Percentiles rank a stretch among this genome's conserved stretches.
Conservation (phyloP, 306 rosid species). For the Quillaja saponaria region DNA sequence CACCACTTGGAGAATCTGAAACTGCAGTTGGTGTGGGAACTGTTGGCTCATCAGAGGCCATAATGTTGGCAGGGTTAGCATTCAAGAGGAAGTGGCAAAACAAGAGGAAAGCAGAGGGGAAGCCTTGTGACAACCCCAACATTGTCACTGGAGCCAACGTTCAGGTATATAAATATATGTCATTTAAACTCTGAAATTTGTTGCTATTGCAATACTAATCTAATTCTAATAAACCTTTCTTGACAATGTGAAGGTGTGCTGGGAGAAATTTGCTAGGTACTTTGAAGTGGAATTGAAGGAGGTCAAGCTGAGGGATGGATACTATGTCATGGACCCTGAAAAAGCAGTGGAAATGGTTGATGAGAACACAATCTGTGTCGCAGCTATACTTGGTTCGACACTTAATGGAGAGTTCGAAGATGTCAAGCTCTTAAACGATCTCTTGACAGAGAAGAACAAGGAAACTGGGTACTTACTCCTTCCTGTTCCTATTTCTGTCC, state of each 20-base stretch:
- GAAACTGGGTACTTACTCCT: slow-evolving; percentile 67
- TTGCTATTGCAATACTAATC: too few species aligned
- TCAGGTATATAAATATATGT: slow-evolving; percentile 48
- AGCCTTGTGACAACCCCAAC: slow-evolving; percentile 80
- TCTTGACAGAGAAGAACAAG: slow-evolving; percentile 62
- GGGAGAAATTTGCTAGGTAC: slow-evolving; percentile 99
- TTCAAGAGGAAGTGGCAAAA: slow-evolving; percentile 95
- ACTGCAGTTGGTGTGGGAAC: slow-evolving; percentile 92
- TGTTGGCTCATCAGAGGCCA: slow-evolving; percentile 94
- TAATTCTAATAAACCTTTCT: too few species aligned
- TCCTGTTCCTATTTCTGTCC: not conserved
- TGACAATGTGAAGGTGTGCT: slow-evolving; percentile 61
- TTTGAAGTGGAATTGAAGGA: slow-evolving; percentile 93
- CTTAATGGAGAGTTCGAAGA: slow-evolving; percentile 95
- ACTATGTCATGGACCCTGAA: slow-evolving; percentile 78
- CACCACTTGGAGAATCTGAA: slow-evolving; percentile 72
- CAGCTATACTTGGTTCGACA: slow-evolving; percentile 93
- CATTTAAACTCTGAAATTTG: not conserved
- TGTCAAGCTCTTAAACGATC: slow-evolving; percentile 80
- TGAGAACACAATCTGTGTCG: slow-evolving; percentile 93
- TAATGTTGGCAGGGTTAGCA: slow-evolving; percentile 96
- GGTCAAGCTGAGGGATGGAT: slow-evolving; percentile 73
- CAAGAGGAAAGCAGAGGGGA: slow-evolving; percentile 55
- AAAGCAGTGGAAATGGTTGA: slow-evolving; percentile 89
- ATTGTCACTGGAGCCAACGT: slow-evolving; percentile 96